These are phyloP conservation scores for Brassica napus DNA, from an alignment of 345 rosid genomes.

Conservation along the genomic window DNA sequence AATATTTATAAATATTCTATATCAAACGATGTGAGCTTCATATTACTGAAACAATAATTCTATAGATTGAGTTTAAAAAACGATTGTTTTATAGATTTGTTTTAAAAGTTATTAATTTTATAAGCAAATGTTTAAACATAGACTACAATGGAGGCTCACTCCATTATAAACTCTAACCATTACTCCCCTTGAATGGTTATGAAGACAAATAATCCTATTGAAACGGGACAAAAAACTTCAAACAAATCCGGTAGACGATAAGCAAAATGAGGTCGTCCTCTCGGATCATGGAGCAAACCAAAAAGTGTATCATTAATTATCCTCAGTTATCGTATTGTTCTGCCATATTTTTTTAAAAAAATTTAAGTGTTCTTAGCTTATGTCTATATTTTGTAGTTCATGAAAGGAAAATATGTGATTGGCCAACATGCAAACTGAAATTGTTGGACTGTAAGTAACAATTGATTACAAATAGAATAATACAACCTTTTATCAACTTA, in stretches of 20 bases:
- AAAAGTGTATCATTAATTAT: not conserved
- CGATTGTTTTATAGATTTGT: too few relatives aligned
- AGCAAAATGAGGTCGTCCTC: not conserved
- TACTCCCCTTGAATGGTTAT: not conserved
- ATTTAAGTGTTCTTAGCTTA: not conserved
- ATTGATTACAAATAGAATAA: not conserved
- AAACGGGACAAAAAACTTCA: not conserved
- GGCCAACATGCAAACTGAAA: not conserved
- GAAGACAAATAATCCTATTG: not conserved
- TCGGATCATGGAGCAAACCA: not conserved
- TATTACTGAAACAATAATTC: not conserved
- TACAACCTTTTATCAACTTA: not conserved
- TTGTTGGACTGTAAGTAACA: not conserved
- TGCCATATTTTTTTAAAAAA: too few relatives aligned
- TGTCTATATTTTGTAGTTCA: not conserved
- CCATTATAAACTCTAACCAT: not conserved
- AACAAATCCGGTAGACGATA: not conserved
- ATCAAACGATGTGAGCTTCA: not conserved
- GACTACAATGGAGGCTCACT: not conserved
- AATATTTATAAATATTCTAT: too few relatives aligned
- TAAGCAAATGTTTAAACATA: not conserved
- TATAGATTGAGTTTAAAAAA: too few relatives aligned
- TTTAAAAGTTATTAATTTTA: not conserved
- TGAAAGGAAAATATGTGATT: not conserved
- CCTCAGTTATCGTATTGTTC: not conserved